Percentiles rank a stretch among this genome's conserved stretches.
Conservation (phyloP, 2,329 filamentous ascomycete genomes). For the Ramichloridium luteum region DNA sequence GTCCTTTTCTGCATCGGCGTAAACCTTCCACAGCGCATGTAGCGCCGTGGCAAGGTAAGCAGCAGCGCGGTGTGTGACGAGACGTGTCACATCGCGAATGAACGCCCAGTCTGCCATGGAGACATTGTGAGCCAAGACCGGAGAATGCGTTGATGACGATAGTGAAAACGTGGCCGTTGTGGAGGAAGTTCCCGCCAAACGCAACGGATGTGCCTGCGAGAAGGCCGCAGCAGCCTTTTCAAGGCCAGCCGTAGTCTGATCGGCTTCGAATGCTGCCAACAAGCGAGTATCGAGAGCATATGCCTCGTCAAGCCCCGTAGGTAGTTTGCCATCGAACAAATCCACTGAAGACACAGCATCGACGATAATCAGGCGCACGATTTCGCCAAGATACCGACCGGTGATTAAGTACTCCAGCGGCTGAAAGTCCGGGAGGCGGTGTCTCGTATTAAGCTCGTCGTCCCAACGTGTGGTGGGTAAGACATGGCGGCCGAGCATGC, state of each 20-base stretch:
- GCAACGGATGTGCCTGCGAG: slow-evolving; percentile 40
- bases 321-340: slow-evolving; percentile 46
- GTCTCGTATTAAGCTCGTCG: slow-evolving; percentile 44
- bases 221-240: slow-evolving; percentile 34
- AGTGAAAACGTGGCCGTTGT: slow-evolving; percentile 5
- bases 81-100: slow-evolving; percentile 39
- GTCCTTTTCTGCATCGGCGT: slow-evolving; percentile 33
- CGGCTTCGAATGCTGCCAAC: slow-evolving; percentile 45
- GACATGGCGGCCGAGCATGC: slow-evolving; percentile 51
- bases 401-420: slow-evolving; percentile 53
- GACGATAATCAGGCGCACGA: slow-evolving; percentile 47
- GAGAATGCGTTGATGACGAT: neutral
- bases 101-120: slow-evolving; percentile 25
- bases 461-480: slow-evolving; percentile 51
- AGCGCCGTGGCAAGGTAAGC: slow-evolving; percentile 52
- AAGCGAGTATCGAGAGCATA: slow-evolving; percentile 50
- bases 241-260: slow-evolving; percentile 27
- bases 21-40: slow-evolving; percentile 48
- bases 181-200: slow-evolving; percentile 35
- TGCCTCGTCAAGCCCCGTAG: slow-evolving; percentile 40
- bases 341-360: slow-evolving; percentile 46
- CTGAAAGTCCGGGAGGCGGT: slow-evolving; percentile 50
- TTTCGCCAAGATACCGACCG: slow-evolving; percentile 52
- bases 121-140: no score
- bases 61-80: slow-evolving; percentile 47